Base-by-base conservation (phyloP, 164 flowering plant genomes). In the Nymphaea colorata region DNA sequence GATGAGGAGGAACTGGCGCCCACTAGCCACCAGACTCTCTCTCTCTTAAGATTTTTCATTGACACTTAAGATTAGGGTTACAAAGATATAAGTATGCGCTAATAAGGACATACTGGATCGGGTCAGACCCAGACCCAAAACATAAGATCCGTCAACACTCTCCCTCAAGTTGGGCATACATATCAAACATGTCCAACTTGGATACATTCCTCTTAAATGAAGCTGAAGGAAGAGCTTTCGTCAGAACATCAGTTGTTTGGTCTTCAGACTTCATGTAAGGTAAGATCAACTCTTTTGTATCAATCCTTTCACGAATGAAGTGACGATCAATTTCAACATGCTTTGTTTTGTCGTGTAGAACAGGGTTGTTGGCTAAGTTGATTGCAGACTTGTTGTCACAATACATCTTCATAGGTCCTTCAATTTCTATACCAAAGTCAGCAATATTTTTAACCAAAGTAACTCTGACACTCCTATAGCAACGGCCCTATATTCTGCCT, bases 371-470 rank as follows among this genome's bases (percentile, higher is more conserved):
- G 10, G 59, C 59, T 10, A 64, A 25, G 44, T 64, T 42, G 4
- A 36, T 36, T 25, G 25, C 66, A 64, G 43, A 42, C 42, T 64
- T 36, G 44, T 64, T 64, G 43, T 64, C 66, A 64, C 66, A 64
- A 2, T 11, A 7, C 66, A 64, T 64, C 11, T 36, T 64, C 66
- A 64, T 64, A 6, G 66, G 44, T 6, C 14, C 15, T 7, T 6
- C 11, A 6, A 36, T 64, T 1, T 6, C 42, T 8, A 64, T 25
- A 1, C 66, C 66, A 42, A 64, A 6, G 44, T 64, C 12, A 64
- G 25, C 8, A 64, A 4, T 25, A 42, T 25, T 42, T 64, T 64
- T 64, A 64, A 42, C 66, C 43, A 64, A 3, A 64, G 8, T 11
- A 36, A 36, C 42, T 64, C 66, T 6, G 43, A 11, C 12, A 44